These are phyloP conservation scores for Thalia dealbata DNA, from an alignment of 176 grass and related monocot species.

Conservation along the genomic window DNA sequence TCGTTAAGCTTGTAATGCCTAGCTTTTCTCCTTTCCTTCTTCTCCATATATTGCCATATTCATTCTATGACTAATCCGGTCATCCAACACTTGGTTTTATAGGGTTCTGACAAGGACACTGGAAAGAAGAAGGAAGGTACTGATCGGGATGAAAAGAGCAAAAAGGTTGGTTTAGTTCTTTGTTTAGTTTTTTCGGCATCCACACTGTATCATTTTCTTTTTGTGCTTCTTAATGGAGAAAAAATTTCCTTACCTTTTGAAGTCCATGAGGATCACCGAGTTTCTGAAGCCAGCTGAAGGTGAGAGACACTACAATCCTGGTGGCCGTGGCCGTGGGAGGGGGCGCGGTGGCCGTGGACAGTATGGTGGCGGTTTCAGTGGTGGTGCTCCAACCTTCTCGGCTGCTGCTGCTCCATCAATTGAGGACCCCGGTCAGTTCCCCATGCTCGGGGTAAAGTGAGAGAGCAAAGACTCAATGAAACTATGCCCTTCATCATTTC, in stretches of 20 bases:
- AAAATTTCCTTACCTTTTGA: not conserved
- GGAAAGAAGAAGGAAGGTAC: conserved; percentile 71
- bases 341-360: conserved; percentile 46
- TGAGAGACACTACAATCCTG: conserved; percentile 34
- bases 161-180: conserved; percentile 31
- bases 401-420: conserved; percentile 49
- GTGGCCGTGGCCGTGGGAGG: conserved; percentile 56
- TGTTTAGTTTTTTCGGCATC: too few species aligned
- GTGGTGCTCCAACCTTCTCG: conserved; percentile 25
- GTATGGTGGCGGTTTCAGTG: conserved; percentile 29
- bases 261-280: conserved; percentile 79
- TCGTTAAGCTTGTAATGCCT: conserved; percentile 66
- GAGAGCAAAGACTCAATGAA: not conserved
- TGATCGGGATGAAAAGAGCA: conserved; percentile 71
- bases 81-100: not conserved
- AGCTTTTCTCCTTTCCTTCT: not conserved
- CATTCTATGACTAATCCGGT: not conserved
- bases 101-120: conserved; percentile 75
- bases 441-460: conserved; percentile 69
- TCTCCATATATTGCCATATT: not conserved
- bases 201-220: not conserved
- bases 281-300: conserved; percentile 83
- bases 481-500: not conserved
- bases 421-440: conserved; percentile 62
- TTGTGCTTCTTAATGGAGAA: not conserved